These are phyloP conservation scores for Scolecobasidium constrictum DNA, from an alignment of 2,329 filamentous ascomycete genomes.

Conservation along the genomic window DNA sequence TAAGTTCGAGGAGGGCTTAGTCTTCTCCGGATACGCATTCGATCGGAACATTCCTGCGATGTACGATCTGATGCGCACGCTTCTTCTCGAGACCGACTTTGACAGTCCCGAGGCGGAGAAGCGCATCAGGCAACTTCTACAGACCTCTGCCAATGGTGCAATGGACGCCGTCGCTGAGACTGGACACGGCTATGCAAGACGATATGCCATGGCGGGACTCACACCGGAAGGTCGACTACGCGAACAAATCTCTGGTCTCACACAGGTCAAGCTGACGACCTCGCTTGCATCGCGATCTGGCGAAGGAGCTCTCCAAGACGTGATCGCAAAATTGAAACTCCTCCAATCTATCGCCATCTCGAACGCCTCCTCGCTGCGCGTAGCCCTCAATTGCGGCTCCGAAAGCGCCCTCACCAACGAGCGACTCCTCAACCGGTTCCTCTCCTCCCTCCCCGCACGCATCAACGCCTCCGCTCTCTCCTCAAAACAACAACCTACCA, in stretches of 20 bases:
- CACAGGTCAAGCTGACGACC: conserved; percentile 77
- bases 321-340: conserved; percentile 72
- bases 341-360: conserved; percentile 73
- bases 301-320: conserved; percentile 58
- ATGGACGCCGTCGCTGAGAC: conserved; percentile 86
- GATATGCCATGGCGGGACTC: conserved; percentile 71
- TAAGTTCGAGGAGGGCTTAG: conserved; percentile 67
- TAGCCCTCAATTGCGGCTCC: conserved; percentile 74
- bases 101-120: conserved; percentile 69
- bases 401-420: conserved; percentile 64
- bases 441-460: conserved; percentile 44
- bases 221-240: conserved; percentile 59
- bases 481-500: background rate
- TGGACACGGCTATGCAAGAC: conserved; percentile 77
- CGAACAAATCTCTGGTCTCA: conserved; percentile 83
- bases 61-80: conserved; percentile 71
- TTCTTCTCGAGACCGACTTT: conserved; percentile 84
- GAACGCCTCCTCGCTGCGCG: conserved; percentile 56
- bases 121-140: conserved; percentile 76
- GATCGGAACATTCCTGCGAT: conserved; percentile 85
- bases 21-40: conserved; percentile 75
- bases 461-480: background rate
- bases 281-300: conserved; percentile 63
- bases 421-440: conserved; percentile 58
- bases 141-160: conserved; percentile 77